phyloP scores from a whole-genome alignment of 2,329 filamentous ascomycete genomes.

The Blastomyces parvus region DNA sequence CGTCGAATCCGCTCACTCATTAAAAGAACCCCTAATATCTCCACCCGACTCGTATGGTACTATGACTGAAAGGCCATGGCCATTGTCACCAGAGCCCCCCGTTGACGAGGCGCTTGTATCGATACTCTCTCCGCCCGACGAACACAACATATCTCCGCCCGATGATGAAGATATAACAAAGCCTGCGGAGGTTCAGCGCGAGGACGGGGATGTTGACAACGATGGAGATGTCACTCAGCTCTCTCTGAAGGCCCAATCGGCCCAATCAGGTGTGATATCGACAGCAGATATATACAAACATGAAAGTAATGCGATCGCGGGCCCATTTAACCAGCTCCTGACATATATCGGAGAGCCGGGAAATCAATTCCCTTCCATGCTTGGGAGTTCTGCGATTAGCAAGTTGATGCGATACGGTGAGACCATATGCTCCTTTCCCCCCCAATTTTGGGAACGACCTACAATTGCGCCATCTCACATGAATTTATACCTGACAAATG shows the following conservation, averaged over 20 bases:
- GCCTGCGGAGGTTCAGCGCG: not conserved
- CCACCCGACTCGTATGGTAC: not conserved
- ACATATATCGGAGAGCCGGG: slow-evolving; percentile 12
- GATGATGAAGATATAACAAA: not conserved
- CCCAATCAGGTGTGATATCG: not conserved
- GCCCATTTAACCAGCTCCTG: slow-evolving; percentile 15
- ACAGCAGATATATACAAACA: not conserved
- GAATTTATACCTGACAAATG: not conserved
- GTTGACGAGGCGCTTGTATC: not conserved
- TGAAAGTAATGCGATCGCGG: not conserved
- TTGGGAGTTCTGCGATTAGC: slow-evolving; percentile 15
- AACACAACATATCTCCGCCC: not conserved
- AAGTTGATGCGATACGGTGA: slow-evolving; percentile 18
- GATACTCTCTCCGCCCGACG: not conserved
- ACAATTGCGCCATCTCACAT: not conserved
- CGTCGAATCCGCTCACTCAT: not conserved
- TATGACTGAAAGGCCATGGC: not conserved
- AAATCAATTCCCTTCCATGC: slow-evolving; percentile 14
- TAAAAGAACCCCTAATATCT: not conserved
- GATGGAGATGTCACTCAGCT: not conserved
- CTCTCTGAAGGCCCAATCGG: not conserved
- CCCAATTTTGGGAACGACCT: not conserved
- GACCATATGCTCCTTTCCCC: not conserved
- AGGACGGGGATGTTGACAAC: not conserved
- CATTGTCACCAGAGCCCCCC: not conserved